These are phyloP conservation scores for Heritiera fomes DNA, from an alignment of 345 rosid species.

Conservation along the genomic window DNA sequence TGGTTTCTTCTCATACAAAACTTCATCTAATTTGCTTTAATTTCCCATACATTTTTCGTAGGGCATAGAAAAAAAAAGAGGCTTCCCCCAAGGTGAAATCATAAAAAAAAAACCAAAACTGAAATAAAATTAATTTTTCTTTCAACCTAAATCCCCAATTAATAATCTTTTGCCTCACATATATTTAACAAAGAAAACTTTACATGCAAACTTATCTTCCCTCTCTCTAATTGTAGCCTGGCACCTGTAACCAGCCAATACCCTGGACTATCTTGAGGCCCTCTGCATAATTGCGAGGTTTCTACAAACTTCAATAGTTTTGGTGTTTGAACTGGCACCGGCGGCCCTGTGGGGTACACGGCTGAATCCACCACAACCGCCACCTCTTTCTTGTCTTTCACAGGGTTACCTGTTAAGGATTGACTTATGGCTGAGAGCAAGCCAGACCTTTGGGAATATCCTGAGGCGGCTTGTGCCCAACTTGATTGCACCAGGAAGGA, in stretches of 20 bases:
- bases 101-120: neutral
- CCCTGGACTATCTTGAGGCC: slow-evolving; percentile 88
- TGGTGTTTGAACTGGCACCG: slow-evolving; percentile 61
- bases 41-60: neutral
- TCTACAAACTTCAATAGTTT: slow-evolving; percentile 80
- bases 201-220: slow-evolving; percentile 74
- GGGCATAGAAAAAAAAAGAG: neutral
- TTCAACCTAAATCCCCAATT: neutral
- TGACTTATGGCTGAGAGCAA: slow-evolving; percentile 69
- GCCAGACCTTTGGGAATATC: slow-evolving; percentile 65
- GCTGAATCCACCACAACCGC: slow-evolving; percentile 64
- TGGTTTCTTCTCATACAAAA: no score
- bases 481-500: slow-evolving; percentile 43
- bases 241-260: slow-evolving; percentile 92
- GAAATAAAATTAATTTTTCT: neutral
- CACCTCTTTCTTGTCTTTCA: slow-evolving; percentile 38
- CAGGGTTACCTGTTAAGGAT: slow-evolving; percentile 46
- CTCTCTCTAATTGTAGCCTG: slow-evolving; percentile 64
- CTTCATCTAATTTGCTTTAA: no score
- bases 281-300: slow-evolving; percentile 64
- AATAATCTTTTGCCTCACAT: neutral
- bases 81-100: neutral
- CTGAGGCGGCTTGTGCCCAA: slow-evolving; percentile 60
- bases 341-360: slow-evolving; percentile 86
- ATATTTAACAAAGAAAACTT: slow-evolving; percentile 69